phyloP scores from a whole-genome alignment of 495 filamentous ascomycete genomes.

The Lophiotrema nucula region DNA sequence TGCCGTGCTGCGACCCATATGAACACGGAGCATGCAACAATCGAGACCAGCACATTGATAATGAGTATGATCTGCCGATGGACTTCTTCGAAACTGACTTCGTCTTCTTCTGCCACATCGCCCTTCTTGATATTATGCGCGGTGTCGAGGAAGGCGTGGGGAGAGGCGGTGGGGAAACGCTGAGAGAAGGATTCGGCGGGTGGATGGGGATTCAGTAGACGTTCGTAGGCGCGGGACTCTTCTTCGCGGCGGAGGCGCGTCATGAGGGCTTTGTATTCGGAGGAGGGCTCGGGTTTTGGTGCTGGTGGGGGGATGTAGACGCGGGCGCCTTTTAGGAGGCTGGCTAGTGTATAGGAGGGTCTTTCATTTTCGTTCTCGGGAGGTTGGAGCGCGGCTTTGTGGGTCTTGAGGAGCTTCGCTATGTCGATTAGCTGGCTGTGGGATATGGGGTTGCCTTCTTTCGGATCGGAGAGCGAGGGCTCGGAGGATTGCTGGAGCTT shows the following conservation, averaged over 20 bases:
- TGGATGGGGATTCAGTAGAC: constrained; percentile 64
- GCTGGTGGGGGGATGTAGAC: constrained; percentile 76
- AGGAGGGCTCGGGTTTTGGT: constrained; percentile 75
- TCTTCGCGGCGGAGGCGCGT: constrained; percentile 73
- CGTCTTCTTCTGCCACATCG: constrained; percentile 38
- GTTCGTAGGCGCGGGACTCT: constrained; percentile 75
- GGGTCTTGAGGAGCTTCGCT: constrained; percentile 53
- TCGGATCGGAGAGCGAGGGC: constrained; percentile 47
- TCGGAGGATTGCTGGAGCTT: constrained; percentile 36
- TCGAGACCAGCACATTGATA: constrained; percentile 70
- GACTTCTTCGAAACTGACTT: constrained; percentile 56
- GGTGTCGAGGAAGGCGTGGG: constrained; percentile 40
- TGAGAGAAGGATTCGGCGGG: constrained; percentile 58
- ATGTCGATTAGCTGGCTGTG: constrained; percentile 74
- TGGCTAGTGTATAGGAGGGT: constrained; percentile 48
- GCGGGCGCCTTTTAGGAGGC: constrained; percentile 66
- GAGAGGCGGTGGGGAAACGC: constrained; percentile 52
- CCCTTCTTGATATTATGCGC: background rate
- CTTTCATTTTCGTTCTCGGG: background rate
- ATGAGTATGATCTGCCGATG: constrained; percentile 73
- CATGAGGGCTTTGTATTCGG: constrained; percentile 91
- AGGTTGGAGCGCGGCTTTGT: constrained; percentile 24
- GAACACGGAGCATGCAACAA: constrained; percentile 65
- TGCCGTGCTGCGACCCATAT: constrained; percentile 70
- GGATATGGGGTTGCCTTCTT: constrained; percentile 68